phyloP scores from a whole-genome alignment of 2,329 filamentous ascomycete species.

The Coniochaeta ligniaria region DNA sequence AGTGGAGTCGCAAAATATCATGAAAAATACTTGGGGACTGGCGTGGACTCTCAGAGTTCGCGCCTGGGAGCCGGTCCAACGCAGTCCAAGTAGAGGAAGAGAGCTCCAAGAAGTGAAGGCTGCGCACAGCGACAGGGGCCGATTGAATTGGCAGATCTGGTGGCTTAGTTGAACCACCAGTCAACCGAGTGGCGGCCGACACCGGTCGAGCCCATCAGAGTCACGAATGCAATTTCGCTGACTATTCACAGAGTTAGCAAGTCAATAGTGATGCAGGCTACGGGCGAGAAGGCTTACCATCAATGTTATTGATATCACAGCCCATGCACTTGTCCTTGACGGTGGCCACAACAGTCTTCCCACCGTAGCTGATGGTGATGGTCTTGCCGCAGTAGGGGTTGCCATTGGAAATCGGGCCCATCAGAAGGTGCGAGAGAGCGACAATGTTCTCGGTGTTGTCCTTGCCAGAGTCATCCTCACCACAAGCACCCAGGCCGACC shows the following conservation, averaged over 20 bases:
- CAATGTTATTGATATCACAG: conserved; percentile 49
- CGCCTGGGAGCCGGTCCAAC: conserved; percentile 7
- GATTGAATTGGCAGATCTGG: not conserved
- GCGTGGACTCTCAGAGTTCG: conserved; percentile 4
- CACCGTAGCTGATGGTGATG: conserved; percentile 55
- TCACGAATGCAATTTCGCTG: conserved; percentile 41
- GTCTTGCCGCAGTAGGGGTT: conserved; percentile 66
- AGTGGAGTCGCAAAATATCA: not conserved
- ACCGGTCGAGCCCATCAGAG: conserved; percentile 39
- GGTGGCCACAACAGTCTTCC: conserved; percentile 48
- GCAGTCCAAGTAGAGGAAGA: conserved; percentile 7
- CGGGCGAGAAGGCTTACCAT: conserved; percentile 36
- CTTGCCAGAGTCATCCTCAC: conserved; percentile 49
- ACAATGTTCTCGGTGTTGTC: conserved; percentile 54
- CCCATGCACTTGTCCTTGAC: conserved; percentile 73
- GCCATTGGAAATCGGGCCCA: conserved; percentile 56
- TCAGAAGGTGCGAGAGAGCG: conserved; percentile 58
- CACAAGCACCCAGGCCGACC: conserved; percentile 63
- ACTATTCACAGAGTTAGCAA: not conserved
- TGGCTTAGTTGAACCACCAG: conserved; percentile 36
- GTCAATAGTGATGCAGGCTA: not conserved
- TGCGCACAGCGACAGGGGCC: not conserved
- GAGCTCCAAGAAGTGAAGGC: conserved; percentile 3
- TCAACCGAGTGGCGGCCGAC: conserved; percentile 31
- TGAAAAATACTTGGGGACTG: not conserved